Conservation (phyloP, 2,329 filamentous ascomycete genomes). For the Hypocreales sp. region DNA sequence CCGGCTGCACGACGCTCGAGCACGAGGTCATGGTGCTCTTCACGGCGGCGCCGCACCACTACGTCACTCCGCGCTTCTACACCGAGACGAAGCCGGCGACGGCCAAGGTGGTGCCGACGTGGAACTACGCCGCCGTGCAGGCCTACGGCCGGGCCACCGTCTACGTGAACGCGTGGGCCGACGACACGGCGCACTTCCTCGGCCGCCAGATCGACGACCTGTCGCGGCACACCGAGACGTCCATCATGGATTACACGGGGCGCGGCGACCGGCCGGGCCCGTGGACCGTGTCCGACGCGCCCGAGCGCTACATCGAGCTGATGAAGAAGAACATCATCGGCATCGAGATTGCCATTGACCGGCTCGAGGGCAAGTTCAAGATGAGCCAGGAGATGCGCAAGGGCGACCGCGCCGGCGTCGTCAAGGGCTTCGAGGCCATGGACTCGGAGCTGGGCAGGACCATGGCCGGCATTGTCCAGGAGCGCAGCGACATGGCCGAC, state of each 20-base stretch:
- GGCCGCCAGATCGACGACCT: conserved; percentile 36
- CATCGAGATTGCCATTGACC: conserved; percentile 39
- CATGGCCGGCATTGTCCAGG: conserved; percentile 17
- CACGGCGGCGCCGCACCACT: conserved; percentile 41
- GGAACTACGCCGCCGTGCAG: conserved; percentile 54
- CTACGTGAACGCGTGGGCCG: conserved; percentile 30
- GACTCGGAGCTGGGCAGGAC: conserved; percentile 13
- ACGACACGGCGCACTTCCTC: conserved; percentile 31
- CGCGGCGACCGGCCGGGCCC: conserved; percentile 11
- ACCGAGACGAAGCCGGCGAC: conserved; percentile 45
- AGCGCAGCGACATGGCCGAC: conserved; percentile 12
- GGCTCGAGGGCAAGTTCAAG: conserved; percentile 47
- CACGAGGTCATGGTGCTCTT: conserved; percentile 49
- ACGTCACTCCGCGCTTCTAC: conserved; percentile 56
- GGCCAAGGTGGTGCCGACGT: conserved; percentile 49
- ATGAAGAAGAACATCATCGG: conserved; percentile 44
- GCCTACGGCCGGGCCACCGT: conserved; percentile 42
- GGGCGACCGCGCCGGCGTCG: conserved; percentile 39
- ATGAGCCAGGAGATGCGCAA: conserved; percentile 45
- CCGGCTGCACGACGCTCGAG: conserved; percentile 16
- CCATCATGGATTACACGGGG: conserved; percentile 39
- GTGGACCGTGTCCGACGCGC: conserved; percentile 45
- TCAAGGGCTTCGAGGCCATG: conserved; percentile 34
- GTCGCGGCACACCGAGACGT: conserved; percentile 30
- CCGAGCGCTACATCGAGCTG: conserved; percentile 33